Base-by-base conservation (phyloP, 805 yeast genomes). In the Schizosaccharomyces osmophilus region DNA sequence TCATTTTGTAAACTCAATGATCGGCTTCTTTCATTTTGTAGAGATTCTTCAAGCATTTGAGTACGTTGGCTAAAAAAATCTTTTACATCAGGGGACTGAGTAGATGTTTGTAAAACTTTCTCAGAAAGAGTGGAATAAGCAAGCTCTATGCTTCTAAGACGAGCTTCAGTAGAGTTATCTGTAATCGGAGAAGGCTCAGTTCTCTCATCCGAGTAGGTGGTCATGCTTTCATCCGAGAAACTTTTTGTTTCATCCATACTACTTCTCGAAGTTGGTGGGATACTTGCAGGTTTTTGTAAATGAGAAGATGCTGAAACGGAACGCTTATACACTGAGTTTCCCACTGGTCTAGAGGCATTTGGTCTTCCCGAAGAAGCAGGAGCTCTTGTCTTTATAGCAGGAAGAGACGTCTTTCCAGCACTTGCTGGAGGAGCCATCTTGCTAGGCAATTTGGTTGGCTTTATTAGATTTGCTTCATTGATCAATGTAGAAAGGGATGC, bases 121-220 rank as follows among this genome's bases (percentile, higher is more conserved):
- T 59, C 32, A 26, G 29, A 22, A n/a, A 64, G 48, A 17, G 55
- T 58, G 31, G 59, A 42, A 48, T 61, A 64, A 19, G 57, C 61
- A 15, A 55, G 42, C 39, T 64, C 66, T 57, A 64, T 62, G 15
- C 26, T 41, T 17, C 64, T 65, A 13, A 64, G 55, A 15, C 66
- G 48, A 11, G 62, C 65, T 32, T 64, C 62, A 31, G 64, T 51
- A 36, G 62, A 63, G 63, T 64, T 62, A 4, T 19, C 22, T 9
- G 39, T 39, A 9, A 1, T 29, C 4, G 57, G 15, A 29, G 31
- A 24, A 9, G 26, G 13, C 4, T 19, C 36, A 6, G 57, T 5
- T 17, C 19, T 51, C 3, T 51, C 57, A 26, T 24, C 36, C 2
- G 22, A 17, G 32, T 51, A 51, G 1, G 57, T 17, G 1, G 22